Percentiles rank a stretch among this genome's conserved stretches.
Evolutionary conservation across 164 flowering plant species (phyloP).

Genomic region (Litsea cubeba): DNA sequence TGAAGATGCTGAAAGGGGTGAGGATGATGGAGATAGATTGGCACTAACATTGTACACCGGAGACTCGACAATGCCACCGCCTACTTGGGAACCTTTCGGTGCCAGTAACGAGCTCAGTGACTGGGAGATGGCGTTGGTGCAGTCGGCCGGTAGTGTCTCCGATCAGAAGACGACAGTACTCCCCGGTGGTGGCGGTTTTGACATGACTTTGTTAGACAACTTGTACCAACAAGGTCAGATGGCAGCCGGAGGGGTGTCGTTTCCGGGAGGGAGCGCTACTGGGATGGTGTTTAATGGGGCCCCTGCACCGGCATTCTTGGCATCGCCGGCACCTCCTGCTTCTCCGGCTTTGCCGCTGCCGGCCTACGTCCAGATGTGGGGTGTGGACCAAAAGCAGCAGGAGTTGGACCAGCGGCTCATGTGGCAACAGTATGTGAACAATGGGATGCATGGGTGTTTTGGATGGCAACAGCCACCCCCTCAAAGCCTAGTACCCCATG

Average conservation of each 20-base stretch:
- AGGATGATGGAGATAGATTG: conserved; percentile 45
- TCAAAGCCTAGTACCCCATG: neutral
- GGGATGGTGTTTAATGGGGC: conserved; percentile 22
- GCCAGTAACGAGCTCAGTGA: conserved; percentile 28
- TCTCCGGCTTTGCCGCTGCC: conserved; percentile 55
- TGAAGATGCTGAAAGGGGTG: conserved; percentile 27
- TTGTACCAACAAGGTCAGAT: conserved; percentile 46
- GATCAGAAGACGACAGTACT: conserved; percentile 24
- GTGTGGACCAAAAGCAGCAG: conserved; percentile 78
- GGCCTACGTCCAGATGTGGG: conserved; percentile 79
- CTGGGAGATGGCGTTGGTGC: conserved; percentile 70
- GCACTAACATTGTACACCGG: conserved; percentile 72
- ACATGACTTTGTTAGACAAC: conserved; percentile 33
- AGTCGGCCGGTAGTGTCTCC: conserved; percentile 34
- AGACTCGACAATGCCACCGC: conserved; percentile 12
- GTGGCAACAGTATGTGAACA: conserved; percentile 83
- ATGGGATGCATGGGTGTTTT: conserved; percentile 69
- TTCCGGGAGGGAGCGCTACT: conserved; percentile 23
- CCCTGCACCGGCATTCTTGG: conserved; percentile 32
- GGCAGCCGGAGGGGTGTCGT: conserved; percentile 41
- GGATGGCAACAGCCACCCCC: neutral
- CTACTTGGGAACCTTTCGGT: conserved; percentile 55
- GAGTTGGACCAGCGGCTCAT: conserved; percentile 52
- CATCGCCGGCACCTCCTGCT: conserved; percentile 23
- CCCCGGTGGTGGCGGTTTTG: conserved; percentile 39